These are phyloP conservation scores for Akanthomyces dipterigenus DNA, from an alignment of 2,329 filamentous ascomycete species.

Conservation along the genomic window DNA sequence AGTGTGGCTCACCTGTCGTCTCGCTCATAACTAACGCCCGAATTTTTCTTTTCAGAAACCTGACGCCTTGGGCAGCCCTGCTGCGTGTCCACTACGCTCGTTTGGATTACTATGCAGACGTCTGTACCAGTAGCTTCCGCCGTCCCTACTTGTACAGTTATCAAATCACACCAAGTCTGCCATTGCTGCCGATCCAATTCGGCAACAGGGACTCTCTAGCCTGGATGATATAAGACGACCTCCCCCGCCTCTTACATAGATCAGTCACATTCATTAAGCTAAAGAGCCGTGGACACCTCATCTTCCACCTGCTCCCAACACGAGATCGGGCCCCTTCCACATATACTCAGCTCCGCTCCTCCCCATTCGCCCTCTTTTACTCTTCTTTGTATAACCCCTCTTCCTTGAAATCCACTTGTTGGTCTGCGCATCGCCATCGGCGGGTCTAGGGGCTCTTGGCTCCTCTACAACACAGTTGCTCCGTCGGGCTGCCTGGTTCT, in stretches of 20 bases:
- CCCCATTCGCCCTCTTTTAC: not conserved
- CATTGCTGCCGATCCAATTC: not conserved
- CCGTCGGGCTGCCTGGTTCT: not conserved
- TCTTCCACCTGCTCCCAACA: not conserved
- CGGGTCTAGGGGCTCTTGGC: conserved; percentile 2
- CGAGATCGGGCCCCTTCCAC: conserved; percentile 1
- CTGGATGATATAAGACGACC: conserved; percentile 1
- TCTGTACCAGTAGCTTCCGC: not conserved
- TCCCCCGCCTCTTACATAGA: not conserved
- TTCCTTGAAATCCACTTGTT: not conserved
- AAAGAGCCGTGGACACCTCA: not conserved
- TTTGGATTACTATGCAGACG: not conserved
- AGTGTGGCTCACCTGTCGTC: not conserved
- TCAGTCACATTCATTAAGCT: not conserved
- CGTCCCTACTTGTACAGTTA: not conserved
- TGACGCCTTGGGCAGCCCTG: conserved; percentile 1
- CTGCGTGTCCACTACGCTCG: not conserved
- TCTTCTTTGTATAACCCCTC: not conserved
- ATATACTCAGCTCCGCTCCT: not conserved
- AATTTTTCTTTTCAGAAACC: not conserved
- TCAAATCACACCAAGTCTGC: not conserved
- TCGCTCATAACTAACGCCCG: not conserved
- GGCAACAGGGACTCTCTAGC: not conserved
- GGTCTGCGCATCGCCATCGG: not conserved
- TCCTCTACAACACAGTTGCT: not conserved